phyloP scores from a whole-genome alignment of 2,329 filamentous ascomycete genomes.

The Aciculosporium take region DNA sequence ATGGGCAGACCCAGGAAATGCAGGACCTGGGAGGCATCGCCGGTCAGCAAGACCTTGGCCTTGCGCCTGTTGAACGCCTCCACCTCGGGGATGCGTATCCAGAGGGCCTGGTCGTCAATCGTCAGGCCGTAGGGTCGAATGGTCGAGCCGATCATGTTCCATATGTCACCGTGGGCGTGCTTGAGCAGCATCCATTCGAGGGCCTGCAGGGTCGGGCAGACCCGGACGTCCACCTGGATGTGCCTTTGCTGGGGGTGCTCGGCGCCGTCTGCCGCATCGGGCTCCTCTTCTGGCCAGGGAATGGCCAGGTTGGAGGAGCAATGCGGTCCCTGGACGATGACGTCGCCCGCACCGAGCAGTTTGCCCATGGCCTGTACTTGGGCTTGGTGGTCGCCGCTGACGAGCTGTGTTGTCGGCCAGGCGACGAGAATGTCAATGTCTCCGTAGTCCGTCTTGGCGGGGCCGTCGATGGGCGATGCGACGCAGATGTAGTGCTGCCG shows the following conservation, averaged over 20 bases:
- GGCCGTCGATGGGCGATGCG: slow-evolving; percentile 50
- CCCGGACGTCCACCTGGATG: slow-evolving; percentile 56
- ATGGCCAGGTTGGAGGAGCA: slow-evolving; percentile 37
- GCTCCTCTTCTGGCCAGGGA: slow-evolving; percentile 28
- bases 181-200: slow-evolving; percentile 54
- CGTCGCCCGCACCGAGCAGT: slow-evolving; percentile 30
- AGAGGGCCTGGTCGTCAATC: slow-evolving; percentile 47
- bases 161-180: slow-evolving; percentile 57
- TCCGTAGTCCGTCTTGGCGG: slow-evolving; percentile 52
- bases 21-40: slow-evolving; percentile 40
- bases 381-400: slow-evolving; percentile 4
- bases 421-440: slow-evolving; percentile 60
- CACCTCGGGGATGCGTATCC: slow-evolving; percentile 53
- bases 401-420: slow-evolving; percentile 13
- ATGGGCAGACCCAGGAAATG: slow-evolving; percentile 47
- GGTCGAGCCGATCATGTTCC: slow-evolving; percentile 48
- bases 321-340: slow-evolving; percentile 16
- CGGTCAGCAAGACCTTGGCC: slow-evolving; percentile 45
- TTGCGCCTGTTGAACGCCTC: slow-evolving; percentile 43
- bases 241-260: slow-evolving; percentile 15
- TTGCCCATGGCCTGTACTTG: slow-evolving; percentile 18
- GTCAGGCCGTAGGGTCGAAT: slow-evolving; percentile 54
- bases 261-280: background rate
- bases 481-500: slow-evolving; percentile 38
- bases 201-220: slow-evolving; percentile 28